phyloP scores from a whole-genome alignment of 257 asterid genomes.

The Cordia subcordata region DNA sequence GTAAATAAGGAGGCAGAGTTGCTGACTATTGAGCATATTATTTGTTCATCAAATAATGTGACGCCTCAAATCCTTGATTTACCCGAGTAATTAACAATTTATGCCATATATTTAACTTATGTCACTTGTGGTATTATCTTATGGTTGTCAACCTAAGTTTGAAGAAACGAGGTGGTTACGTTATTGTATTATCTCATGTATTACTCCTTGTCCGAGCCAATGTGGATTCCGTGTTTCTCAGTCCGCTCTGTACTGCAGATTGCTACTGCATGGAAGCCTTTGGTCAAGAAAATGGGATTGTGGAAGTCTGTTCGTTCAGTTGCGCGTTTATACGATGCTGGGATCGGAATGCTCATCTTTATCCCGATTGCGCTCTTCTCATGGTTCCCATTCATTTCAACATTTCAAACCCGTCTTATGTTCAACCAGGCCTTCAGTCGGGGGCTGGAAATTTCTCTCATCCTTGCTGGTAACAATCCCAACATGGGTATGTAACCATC shows the following conservation, averaged over 20 bases:
- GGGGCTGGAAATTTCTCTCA: conserved; percentile 91
- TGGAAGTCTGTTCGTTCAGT: conserved; percentile 93
- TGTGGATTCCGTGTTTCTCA: too few species aligned
- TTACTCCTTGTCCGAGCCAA: too few species aligned
- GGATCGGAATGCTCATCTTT: conserved; percentile 80
- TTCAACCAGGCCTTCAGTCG: conserved; percentile 98
- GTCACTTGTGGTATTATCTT: too few species aligned
- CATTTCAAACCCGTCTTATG: conserved; percentile 97
- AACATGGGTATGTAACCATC: conserved; percentile 52
- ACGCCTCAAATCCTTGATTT: too few species aligned
- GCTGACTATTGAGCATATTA: too few species aligned
- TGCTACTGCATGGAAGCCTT: conserved; percentile 87
- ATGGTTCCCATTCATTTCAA: conserved; percentile 94
- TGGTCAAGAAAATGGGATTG: conserved; percentile 75
- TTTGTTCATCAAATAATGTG: too few species aligned
- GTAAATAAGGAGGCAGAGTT: too few species aligned
- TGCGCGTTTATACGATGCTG: conserved; percentile 86
- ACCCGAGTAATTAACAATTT: too few species aligned
- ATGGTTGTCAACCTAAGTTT: too few species aligned
- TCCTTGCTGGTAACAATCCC: conserved; percentile 96
- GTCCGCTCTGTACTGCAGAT: conserved; percentile 35
- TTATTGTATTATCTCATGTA: too few species aligned
- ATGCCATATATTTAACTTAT: too few species aligned
- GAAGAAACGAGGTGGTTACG: too few species aligned
- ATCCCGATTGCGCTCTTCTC: conserved; percentile 81